Conservation (phyloP, 2,329 filamentous ascomycete species). For the Hypomyces rosellus region DNA sequence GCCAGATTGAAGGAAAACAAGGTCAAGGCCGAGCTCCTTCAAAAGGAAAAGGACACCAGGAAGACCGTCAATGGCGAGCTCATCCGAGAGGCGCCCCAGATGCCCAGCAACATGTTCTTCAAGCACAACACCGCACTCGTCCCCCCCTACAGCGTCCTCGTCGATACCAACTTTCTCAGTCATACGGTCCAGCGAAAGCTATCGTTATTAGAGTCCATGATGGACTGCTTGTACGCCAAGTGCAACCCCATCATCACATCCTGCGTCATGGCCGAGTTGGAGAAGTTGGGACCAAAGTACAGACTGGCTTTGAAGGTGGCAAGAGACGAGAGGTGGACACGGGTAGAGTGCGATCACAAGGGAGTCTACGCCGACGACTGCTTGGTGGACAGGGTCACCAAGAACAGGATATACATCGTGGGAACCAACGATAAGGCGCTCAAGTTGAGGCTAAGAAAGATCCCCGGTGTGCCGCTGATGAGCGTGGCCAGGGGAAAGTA, state of each 20-base stretch:
- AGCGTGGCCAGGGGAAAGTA: slow-evolving; percentile 86
- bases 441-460: slow-evolving; percentile 76
- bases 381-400: slow-evolving; percentile 66
- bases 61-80: slow-evolving; percentile 53
- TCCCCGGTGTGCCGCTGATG: slow-evolving; percentile 61
- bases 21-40: slow-evolving; percentile 53
- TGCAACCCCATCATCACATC: slow-evolving; percentile 80
- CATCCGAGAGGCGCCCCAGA: slow-evolving; percentile 74
- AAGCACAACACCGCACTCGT: slow-evolving; percentile 80
- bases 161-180: slow-evolving; percentile 86
- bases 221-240: slow-evolving; percentile 91
- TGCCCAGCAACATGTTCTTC: slow-evolving; percentile 80
- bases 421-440: slow-evolving; percentile 73
- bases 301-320: slow-evolving; percentile 80
- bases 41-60: slow-evolving; percentile 52
- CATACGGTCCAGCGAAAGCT: slow-evolving; percentile 90
- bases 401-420: slow-evolving; percentile 72
- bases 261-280: slow-evolving; percentile 74
- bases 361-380: slow-evolving; percentile 80
- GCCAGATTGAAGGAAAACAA: slow-evolving; percentile 76
- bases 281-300: slow-evolving; percentile 86
- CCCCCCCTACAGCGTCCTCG: slow-evolving; percentile 58
- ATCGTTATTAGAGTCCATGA: slow-evolving; percentile 78
- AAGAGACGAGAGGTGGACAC: slow-evolving; percentile 80
- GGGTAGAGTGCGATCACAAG: slow-evolving; percentile 84